A percentile compares a stretch with the other conserved stretches of the same genome.
phyloP scores from a whole-genome alignment of 495 filamentous ascomycete species.

The Aspergillus ellipticus region DNA sequence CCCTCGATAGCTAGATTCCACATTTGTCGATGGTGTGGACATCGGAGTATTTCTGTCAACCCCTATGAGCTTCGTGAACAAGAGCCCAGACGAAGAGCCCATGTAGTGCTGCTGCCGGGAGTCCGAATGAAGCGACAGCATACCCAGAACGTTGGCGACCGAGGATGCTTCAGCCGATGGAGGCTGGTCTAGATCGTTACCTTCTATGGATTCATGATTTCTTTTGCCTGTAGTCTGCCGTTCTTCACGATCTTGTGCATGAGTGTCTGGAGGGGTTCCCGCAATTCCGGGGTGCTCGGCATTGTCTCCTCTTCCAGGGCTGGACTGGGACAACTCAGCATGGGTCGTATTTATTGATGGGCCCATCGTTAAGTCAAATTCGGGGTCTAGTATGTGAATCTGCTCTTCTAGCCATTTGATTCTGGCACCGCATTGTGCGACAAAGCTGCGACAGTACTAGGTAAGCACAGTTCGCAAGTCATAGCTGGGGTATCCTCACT shows the following conservation, averaged over 20 bases:
- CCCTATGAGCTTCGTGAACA: constrained; percentile 23
- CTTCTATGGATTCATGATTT: constrained; percentile 2
- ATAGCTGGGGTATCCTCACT: constrained; percentile 2
- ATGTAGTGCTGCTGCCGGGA: constrained; percentile 24
- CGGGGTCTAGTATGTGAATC: constrained; percentile 11
- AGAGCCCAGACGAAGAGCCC: constrained; percentile 22
- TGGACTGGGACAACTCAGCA: not conserved
- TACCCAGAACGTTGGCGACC: constrained; percentile 23
- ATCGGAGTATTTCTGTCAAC: constrained; percentile 7
- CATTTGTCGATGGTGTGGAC: not conserved
- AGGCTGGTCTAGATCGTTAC: constrained; percentile 12
- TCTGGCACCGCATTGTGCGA: constrained; percentile 16
- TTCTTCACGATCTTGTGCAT: not conserved
- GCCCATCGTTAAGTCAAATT: constrained; percentile 19
- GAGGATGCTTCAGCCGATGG: constrained; percentile 22
- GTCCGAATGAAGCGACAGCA: constrained; percentile 25
- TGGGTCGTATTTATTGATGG: constrained; percentile 12
- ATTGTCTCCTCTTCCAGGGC: not conserved
- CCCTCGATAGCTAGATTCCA: not conserved
- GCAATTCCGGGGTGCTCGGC: not conserved
- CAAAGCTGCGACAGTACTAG: constrained; percentile 9
- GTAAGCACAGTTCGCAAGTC: not conserved
- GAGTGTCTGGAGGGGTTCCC: not conserved
- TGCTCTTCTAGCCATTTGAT: constrained; percentile 24
- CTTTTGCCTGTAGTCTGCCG: not conserved